Evolutionary conservation across 2,329 filamentous ascomycete species (phyloP), one percentile per base, ranked within the genome.

Genomic region (Neonectria faginata): DNA sequence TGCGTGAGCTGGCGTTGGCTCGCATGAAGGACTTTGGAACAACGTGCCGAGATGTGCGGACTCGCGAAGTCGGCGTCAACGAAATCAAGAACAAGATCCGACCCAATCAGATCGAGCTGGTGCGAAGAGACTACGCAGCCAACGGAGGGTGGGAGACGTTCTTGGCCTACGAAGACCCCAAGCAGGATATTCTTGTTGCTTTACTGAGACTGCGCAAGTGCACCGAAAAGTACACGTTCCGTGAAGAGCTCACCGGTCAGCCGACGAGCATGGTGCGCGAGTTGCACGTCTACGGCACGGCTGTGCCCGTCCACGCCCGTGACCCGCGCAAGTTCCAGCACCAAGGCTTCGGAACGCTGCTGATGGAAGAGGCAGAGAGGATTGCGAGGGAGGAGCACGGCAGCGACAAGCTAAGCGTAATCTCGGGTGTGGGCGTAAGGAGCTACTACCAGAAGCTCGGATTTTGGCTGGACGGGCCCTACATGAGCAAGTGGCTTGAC

Each of bases 141-240:
- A 99, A 99, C 77, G 94, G 92, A 42, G 97, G 96, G 25, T 99
- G 96, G 96, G 96, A 99, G 80, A 99, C 96, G 0, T 99, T 99
- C 81, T 84, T 99, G 5, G 94, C 96, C 1, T 99, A 99, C 75
- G 96, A 99, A 77, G 96, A 99, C 72, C 95, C 96, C 1, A 97
- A 97, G 83, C 96, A 99, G 78, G 96, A 99, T 77, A 99, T 99
- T 62, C 84, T 99, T 3, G 97, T 99, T 63, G 97, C 92, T 1
- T 83, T 99, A 39, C 85, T 99, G 61, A 90, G 96, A 18, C 81
- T 99, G 68, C 88, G 96, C 70, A 97, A 97, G 82, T 99, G 97
- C 79, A 94, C 91, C 1, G 86, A 91, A 71, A 95, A 92, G 74
- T 94, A 97, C 80, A 98, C 96, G 0, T 99, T 95, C 83, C 89